Conservation (phyloP, 495 filamentous ascomycete genomes). For the Penicillium macrosclerotiorum region DNA sequence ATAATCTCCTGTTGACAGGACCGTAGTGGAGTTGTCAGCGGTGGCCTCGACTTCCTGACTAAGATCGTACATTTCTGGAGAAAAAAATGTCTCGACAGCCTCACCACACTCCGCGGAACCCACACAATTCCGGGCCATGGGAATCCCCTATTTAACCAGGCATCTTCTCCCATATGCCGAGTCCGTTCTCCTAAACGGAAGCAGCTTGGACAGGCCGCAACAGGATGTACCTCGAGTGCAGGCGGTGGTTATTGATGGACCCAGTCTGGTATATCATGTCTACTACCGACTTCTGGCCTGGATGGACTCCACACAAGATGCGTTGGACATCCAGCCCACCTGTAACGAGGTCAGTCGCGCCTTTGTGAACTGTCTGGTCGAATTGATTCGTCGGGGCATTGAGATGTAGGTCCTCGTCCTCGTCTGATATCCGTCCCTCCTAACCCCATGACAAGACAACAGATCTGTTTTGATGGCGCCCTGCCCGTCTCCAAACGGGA, state of each 20-base stretch:
- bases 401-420: slow-evolving; percentile 50
- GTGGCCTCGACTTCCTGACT: too few species aligned
- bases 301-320: slow-evolving; percentile 30
- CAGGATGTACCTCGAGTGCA: slow-evolving; percentile 12
- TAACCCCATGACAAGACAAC: slow-evolving; percentile 21
- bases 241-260: slow-evolving; percentile 69
- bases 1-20: too few species aligned
- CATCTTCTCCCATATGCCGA: slow-evolving; percentile 59
- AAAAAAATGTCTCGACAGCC: too few species aligned
- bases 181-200: slow-evolving; percentile 36
- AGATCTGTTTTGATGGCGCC: slow-evolving; percentile 77
- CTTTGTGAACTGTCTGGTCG: slow-evolving; percentile 59
- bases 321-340: slow-evolving; percentile 53
- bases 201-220: not conserved
- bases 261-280: slow-evolving; percentile 70
- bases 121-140: too few species aligned
- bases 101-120: too few species aligned
- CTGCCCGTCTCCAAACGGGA: slow-evolving; percentile 59
- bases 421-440: slow-evolving; percentile 1
- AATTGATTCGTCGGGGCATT: slow-evolving; percentile 49
- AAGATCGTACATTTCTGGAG: too few species aligned
- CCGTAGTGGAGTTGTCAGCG: too few species aligned
- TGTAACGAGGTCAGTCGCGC: slow-evolving; percentile 60
- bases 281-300: slow-evolving; percentile 51
- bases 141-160: slow-evolving; percentile 62